phyloP scores from a whole-genome alignment of 306 rosid genomes.

The Gleditsia sinensis region DNA sequence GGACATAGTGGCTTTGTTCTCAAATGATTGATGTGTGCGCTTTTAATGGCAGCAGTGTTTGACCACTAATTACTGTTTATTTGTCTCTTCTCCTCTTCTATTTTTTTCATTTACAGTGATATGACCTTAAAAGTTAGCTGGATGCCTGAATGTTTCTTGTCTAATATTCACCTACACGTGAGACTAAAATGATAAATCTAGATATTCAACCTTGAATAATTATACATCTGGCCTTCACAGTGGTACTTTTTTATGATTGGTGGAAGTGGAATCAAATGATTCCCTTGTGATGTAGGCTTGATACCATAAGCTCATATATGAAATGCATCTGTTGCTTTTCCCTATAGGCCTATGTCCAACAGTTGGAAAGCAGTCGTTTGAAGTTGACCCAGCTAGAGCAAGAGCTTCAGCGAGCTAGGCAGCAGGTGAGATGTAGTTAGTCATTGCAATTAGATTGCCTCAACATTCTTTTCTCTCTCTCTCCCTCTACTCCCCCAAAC shows the following conservation, averaged over 20 bases:
- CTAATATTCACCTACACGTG: neutral
- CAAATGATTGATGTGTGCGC: too few species aligned
- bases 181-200: neutral
- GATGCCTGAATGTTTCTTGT: neutral
- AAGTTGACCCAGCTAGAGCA: conserved; percentile 95
- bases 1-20: too few species aligned
- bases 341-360: conserved; percentile 92
- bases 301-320: conserved; percentile 16
- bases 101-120: neutral
- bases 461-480: neutral
- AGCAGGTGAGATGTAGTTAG: conserved; percentile 64
- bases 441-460: conserved; percentile 15
- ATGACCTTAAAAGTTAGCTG: neutral
- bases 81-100: neutral
- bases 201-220: neutral
- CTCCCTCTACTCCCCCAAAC: too few species aligned
- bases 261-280: conserved; percentile 14
- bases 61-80: too few species aligned
- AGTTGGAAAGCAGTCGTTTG: conserved; percentile 93
- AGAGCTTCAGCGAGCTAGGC: conserved; percentile 98
- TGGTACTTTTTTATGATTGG: too few species aligned
- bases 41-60: too few species aligned
- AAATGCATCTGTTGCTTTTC: conserved; percentile 10
- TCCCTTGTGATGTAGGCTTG: conserved; percentile 13
- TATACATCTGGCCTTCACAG: neutral